Evolutionary conservation across 2,329 filamentous ascomycete species (phyloP).

Genomic region (Cordyceps sp.): DNA sequence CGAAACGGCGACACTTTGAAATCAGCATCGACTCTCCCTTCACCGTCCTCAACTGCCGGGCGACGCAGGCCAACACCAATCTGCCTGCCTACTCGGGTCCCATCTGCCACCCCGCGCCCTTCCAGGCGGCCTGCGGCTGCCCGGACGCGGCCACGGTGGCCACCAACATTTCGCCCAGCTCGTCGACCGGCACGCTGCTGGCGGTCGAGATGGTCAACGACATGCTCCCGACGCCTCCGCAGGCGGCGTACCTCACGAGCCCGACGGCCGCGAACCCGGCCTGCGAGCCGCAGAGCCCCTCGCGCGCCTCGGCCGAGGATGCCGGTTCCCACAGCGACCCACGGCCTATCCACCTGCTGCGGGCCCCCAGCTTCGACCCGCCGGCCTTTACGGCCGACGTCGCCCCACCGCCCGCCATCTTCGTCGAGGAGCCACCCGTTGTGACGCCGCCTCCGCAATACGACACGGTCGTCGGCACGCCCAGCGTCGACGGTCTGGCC

Average conservation of each 20-base stretch:
- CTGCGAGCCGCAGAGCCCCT: constrained; percentile 6
- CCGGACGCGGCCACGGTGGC: constrained; percentile 30
- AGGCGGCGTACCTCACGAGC: constrained; percentile 34
- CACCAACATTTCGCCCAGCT: constrained; percentile 52
- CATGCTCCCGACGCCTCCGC: constrained; percentile 30
- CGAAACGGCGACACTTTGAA: constrained; percentile 76
- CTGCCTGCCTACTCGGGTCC: constrained; percentile 57
- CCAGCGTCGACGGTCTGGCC: constrained; percentile 52
- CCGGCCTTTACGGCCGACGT: constrained; percentile 69
- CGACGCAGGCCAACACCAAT: constrained; percentile 78
- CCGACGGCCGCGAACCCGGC: constrained; percentile 13
- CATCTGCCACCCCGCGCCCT: constrained; percentile 29
- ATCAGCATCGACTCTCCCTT: constrained; percentile 95
- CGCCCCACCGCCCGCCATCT: constrained; percentile 16
- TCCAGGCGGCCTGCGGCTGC: constrained; percentile 34
- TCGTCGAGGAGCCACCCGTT: constrained; percentile 17
- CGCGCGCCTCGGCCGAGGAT: constrained; percentile 2
- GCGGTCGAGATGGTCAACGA: constrained; percentile 18
- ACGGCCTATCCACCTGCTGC: constrained; percentile 70
- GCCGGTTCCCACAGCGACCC: constrained; percentile 15
- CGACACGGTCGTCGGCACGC: constrained; percentile 56
- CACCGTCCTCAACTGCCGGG: constrained; percentile 80
- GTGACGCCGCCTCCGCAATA: constrained; percentile 77
- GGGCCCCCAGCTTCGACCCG: constrained; percentile 73
- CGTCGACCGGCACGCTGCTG: constrained; percentile 34